Evolutionary conservation across 2,329 filamentous ascomycete species (phyloP).

Genomic region (Trichoderma aggressivum): DNA sequence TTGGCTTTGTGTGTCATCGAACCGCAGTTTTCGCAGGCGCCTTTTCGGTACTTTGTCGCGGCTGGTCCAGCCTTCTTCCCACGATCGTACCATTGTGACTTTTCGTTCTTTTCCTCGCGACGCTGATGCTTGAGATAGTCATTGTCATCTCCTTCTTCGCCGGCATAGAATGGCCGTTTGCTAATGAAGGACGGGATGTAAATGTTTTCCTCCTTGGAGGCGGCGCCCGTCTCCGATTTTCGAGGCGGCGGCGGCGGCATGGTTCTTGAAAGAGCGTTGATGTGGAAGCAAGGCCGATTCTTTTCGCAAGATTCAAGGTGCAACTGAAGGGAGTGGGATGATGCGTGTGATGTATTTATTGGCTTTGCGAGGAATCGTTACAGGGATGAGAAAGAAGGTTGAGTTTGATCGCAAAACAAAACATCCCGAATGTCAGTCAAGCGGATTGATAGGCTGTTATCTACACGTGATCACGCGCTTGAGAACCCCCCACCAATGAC

Average conservation of each 20-base stretch:
- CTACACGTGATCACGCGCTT: constrained; percentile 31
- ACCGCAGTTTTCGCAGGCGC: constrained; percentile 97
- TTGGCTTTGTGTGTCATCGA: constrained; percentile 95
- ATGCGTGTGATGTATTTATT: neutral
- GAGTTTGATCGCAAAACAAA: neutral
- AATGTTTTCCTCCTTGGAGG: constrained; percentile 86
- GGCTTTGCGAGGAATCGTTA: neutral
- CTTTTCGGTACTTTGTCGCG: constrained; percentile 95
- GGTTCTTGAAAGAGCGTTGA: neutral
- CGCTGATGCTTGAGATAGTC: constrained; percentile 98
- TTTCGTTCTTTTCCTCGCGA: constrained; percentile 56
- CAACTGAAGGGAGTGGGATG: neutral
- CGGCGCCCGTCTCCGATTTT: constrained; percentile 36
- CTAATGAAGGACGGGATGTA: constrained; percentile 99
- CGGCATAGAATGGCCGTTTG: constrained; percentile 94
- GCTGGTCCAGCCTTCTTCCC: constrained; percentile 80
- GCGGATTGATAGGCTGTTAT: constrained; percentile 11
- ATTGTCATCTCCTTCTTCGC: constrained; percentile 69
- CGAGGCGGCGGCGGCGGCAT: constrained; percentile 33
- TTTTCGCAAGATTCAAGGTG: neutral
- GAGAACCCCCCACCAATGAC: neutral
- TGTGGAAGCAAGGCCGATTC: neutral
- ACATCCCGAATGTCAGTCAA: neutral
- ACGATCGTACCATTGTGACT: constrained; percentile 89
- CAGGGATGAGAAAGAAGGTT: no score